These are phyloP conservation scores for Centella asiatica DNA, from an alignment of 129 eudicot species.

Conservation along the genomic window DNA sequence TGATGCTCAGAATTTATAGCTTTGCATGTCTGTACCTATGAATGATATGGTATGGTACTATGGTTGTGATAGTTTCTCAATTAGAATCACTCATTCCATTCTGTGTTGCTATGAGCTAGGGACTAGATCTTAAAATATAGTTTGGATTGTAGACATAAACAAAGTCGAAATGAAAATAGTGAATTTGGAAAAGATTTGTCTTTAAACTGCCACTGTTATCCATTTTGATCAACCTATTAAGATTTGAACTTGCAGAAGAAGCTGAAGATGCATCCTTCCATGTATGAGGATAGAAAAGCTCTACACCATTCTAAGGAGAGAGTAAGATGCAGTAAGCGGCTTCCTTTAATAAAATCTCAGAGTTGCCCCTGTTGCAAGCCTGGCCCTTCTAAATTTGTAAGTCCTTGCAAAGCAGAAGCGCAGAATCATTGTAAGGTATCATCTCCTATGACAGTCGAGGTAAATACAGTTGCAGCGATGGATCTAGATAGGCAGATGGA, in stretches of 20 bases:
- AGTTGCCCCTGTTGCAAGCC: conserved; percentile 44
- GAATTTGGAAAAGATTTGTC: background rate
- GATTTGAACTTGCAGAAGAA: conserved; percentile 49
- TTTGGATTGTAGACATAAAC: background rate
- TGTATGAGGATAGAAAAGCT: conserved; percentile 47
- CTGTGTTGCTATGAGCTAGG: background rate
- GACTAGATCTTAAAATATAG: too few relatives aligned
- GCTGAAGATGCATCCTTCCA: conserved; percentile 65
- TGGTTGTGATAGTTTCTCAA: background rate
- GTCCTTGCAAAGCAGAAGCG: conserved; percentile 19
- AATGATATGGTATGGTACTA: too few relatives aligned
- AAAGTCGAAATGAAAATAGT: too few relatives aligned
- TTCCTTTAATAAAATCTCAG: conserved; percentile 28
- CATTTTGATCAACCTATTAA: background rate
- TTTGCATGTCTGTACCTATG: too few relatives aligned
- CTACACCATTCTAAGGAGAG: conserved; percentile 38
- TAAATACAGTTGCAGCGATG: conserved; percentile 7
- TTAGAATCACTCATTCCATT: too few relatives aligned
- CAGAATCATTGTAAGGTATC: background rate
- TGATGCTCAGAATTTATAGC: too few relatives aligned
- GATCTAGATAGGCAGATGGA: conserved; percentile 29
- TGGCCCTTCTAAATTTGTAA: conserved; percentile 17
- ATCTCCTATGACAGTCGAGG: conserved; percentile 3
- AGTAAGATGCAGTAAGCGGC: conserved; percentile 47
- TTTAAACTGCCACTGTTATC: background rate